phyloP scores from a whole-genome alignment of 2,329 filamentous ascomycete species.

The Phoma sp. region DNA sequence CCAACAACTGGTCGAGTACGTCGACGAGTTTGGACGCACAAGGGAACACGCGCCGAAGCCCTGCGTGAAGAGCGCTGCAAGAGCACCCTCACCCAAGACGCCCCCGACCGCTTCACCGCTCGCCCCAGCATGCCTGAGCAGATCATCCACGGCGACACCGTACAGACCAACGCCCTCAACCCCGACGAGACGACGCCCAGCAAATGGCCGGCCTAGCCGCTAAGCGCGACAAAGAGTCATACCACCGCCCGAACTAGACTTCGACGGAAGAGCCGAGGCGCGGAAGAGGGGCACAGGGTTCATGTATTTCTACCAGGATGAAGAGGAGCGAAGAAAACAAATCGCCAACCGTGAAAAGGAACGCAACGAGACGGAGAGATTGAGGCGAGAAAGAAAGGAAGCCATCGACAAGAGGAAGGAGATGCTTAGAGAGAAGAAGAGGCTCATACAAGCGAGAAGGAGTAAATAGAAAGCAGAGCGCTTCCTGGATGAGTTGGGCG shows the following conservation, averaged over 20 bases:
- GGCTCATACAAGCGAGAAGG: slow-evolving; percentile 66
- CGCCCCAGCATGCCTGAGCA: slow-evolving; percentile 70
- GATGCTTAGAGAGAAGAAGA: slow-evolving; percentile 66
- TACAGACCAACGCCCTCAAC: slow-evolving; percentile 85
- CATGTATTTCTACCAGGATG: slow-evolving; percentile 85
- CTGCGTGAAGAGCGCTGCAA: slow-evolving; percentile 67
- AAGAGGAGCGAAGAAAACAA: slow-evolving; percentile 70
- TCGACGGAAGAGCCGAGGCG: slow-evolving; percentile 84
- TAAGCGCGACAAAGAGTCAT: slow-evolving; percentile 81
- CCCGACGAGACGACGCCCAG: slow-evolving; percentile 68
- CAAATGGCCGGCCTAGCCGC: slow-evolving; percentile 81
- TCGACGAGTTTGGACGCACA: slow-evolving; percentile 91
- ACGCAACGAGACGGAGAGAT: slow-evolving; percentile 71
- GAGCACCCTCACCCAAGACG: slow-evolving; percentile 55
- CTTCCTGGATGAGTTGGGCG: slow-evolving; percentile 67
- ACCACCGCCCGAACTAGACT: slow-evolving; percentile 81
- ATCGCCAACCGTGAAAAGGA: slow-evolving; percentile 77
- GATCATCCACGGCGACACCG: slow-evolving; percentile 83
- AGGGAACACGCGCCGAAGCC: slow-evolving; percentile 74
- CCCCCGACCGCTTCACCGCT: slow-evolving; percentile 73
- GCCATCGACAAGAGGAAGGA: slow-evolving; percentile 69
- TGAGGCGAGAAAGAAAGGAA: slow-evolving; percentile 55
- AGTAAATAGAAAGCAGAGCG: slow-evolving; percentile 73
- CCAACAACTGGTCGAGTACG: slow-evolving; percentile 72
- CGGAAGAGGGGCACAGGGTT: slow-evolving; percentile 89